Conservation (phyloP, 2,329 filamentous ascomycete species). For the Diaporthe aspalathi region DNA sequence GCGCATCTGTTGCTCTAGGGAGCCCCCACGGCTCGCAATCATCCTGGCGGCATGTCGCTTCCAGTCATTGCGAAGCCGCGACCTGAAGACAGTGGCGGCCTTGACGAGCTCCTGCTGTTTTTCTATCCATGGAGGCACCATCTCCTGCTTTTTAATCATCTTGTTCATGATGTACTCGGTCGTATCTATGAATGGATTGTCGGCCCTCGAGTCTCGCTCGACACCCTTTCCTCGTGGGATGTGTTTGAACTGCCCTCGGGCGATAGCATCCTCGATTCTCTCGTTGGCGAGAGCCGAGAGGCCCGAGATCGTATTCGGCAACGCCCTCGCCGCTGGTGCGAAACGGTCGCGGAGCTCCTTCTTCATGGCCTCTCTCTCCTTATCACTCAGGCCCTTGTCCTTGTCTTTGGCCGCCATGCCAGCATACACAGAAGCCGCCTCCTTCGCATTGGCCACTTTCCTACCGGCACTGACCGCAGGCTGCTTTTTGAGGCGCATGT, state of each 20-base stretch:
- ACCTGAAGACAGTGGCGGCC: conserved; percentile 76
- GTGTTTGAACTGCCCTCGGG: conserved; percentile 87
- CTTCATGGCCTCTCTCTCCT: conserved; percentile 78
- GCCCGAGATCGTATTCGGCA: conserved; percentile 82
- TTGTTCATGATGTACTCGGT: conserved; percentile 99
- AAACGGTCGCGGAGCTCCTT: conserved; percentile 86
- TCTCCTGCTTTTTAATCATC: conserved; percentile 95
- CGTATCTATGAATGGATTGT: conserved; percentile 92
- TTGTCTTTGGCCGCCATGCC: conserved; percentile 60
- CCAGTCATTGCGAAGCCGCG: conserved; percentile 84
- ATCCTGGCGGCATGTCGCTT: conserved; percentile 81
- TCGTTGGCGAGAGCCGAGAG: conserved; percentile 88
- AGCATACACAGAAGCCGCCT: conserved; percentile 66
- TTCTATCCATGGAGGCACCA: conserved; percentile 98
- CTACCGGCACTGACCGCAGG: conserved; percentile 56
- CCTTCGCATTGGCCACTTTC: conserved; percentile 65
- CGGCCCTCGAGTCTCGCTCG: conserved; percentile 83
- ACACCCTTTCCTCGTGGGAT: conserved; percentile 83
- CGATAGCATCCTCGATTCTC: conserved; percentile 90
- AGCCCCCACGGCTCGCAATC: conserved; percentile 82
- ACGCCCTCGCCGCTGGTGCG: conserved; percentile 73
- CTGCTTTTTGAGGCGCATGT: conserved; percentile 61
- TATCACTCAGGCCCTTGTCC: conserved; percentile 69
- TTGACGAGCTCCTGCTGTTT: conserved; percentile 91
- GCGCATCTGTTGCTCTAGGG: conserved; percentile 77